Base-by-base conservation (phyloP, 495 filamentous ascomycete genomes). In the Aspergillus conjunctus region DNA sequence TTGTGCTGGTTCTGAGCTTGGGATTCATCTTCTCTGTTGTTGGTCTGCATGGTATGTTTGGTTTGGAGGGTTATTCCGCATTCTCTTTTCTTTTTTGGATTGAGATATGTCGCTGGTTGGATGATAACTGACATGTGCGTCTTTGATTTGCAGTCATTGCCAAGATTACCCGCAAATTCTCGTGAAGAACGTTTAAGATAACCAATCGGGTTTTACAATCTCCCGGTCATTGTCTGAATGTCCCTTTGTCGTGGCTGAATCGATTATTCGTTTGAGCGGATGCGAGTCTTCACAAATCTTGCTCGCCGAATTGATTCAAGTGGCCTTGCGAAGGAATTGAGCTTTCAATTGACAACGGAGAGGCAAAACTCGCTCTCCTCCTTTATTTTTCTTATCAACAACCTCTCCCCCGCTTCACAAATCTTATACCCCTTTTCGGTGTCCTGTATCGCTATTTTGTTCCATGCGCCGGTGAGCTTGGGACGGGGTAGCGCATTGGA, bases 11-110 rank as follows among this genome's bases (percentile, higher is more conserved):
- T 61, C 83, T 98, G 64, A 92, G 88, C 63, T 82, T 98, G 63
- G 94, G 93, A 45, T 98, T 98, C 78, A 98, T 98, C 74, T 96
- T 98, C 80, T 94, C 90, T 67, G 94, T 98, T 72, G 94, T 98
- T 68, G 92, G 91, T 66, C 81, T 98, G 73, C 94, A 98, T 77
- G 90, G 94, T 98, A 86, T 62, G 90, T 83, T 10, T 48, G 18
- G n/a, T 21, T 48, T 7, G 10, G 21, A 11, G 10, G 10, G 6
- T 20, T 11, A 21, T 11, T 20, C 20, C 26, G 26, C 26, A 39
- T 39, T 41, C 9, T 17, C 6, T 8, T n/a, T 43, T 0, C n/a
- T 10, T 14, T 18, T 30, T n/a, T 10, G 30, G 12, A 45, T 51
- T 53, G 33, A 37, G 50, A 53, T 54, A 14, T 33, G n/a, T n/a